A percentile compares a stretch with the other conserved stretches of the same genome.
Evolutionary conservation across 331 rosid species (phyloP).

Genomic region (Rosa hybrid): DNA sequence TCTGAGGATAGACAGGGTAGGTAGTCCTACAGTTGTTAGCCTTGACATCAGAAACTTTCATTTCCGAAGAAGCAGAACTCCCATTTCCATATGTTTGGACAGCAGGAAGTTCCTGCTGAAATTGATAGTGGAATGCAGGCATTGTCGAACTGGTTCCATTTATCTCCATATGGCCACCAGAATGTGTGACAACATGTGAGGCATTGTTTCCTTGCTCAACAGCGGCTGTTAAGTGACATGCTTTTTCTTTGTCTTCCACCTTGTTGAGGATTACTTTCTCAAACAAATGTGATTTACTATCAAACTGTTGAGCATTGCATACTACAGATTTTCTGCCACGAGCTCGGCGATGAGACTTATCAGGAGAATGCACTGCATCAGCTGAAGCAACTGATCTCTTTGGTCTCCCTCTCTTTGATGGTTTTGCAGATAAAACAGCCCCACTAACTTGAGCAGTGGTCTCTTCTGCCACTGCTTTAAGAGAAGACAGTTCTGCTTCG

Average conservation of each 20-base stretch:
- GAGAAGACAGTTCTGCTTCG: conserved; percentile 48
- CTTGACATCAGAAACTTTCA: conserved; percentile 19
- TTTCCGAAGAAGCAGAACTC: conserved; percentile 17
- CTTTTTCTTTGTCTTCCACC: conserved; percentile 25
- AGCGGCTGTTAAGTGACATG: not conserved
- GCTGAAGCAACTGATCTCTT: conserved; percentile 28
- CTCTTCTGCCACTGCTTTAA: conserved; percentile 36
- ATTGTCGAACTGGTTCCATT: conserved; percentile 22
- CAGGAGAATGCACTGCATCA: conserved; percentile 24
- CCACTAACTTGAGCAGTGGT: conserved; percentile 24
- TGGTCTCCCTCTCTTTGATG: conserved; percentile 52
- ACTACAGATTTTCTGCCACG: conserved; percentile 30
- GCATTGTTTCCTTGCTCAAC: conserved; percentile 25
- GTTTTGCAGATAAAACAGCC: conserved; percentile 23
- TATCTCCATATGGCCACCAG: conserved; percentile 15
- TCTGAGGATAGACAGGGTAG: conserved; percentile 15
- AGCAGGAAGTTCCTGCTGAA: conserved; percentile 28
- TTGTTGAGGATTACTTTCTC: conserved; percentile 45
- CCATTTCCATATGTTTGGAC: conserved; percentile 30
- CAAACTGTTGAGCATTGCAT: conserved; percentile 19
- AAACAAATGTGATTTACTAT: conserved; percentile 32
- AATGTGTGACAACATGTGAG: conserved; percentile 6
- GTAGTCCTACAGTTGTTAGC: not conserved
- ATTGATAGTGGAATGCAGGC: conserved; percentile 29
- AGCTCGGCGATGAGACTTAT: conserved; percentile 24